A percentile compares a stretch with the other conserved stretches of the same genome.
These are phyloP conservation scores for Opeltia flavorubescens DNA, from an alignment of 495 filamentous ascomycete species.

Conservation along the genomic window DNA sequence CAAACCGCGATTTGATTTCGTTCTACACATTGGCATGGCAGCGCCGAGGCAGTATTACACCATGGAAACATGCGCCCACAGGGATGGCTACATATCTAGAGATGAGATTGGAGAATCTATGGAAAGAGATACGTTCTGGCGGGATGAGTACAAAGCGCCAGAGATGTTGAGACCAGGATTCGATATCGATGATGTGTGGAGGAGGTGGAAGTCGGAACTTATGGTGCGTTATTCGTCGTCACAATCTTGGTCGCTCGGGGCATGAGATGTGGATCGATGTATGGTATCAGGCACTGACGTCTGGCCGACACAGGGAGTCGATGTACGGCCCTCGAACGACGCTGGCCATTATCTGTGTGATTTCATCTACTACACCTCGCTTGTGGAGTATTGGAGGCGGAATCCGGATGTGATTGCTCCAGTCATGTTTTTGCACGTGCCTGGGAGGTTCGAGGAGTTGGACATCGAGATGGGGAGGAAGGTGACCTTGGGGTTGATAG, in stretches of 20 bases:
- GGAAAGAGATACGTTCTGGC: slow-evolving; percentile 35
- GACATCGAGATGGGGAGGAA: slow-evolving; percentile 45
- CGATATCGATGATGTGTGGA: slow-evolving; percentile 38
- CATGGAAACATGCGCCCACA: slow-evolving; percentile 54
- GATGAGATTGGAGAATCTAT: slow-evolving; percentile 52
- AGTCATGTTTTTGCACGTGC: slow-evolving; percentile 71
- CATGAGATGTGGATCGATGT: no score
- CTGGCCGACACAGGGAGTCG: slow-evolving; percentile 30
- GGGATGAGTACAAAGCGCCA: slow-evolving; percentile 25
- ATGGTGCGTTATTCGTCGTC: slow-evolving; percentile 21
- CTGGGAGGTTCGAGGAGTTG: slow-evolving; percentile 39
- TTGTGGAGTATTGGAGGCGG: slow-evolving; percentile 25
- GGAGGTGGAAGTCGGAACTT: slow-evolving; percentile 36
- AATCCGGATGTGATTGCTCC: slow-evolving; percentile 20
- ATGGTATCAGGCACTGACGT: no score
- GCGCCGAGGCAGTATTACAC: slow-evolving; percentile 52
- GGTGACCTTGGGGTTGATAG: slow-evolving; percentile 54
- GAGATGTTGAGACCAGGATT: slow-evolving; percentile 30
- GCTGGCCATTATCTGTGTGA: slow-evolving; percentile 76
- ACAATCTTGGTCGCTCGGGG: no score
- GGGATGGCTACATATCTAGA: slow-evolving; percentile 56
- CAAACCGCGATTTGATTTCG: slow-evolving; percentile 42
- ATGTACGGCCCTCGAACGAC: slow-evolving; percentile 55
- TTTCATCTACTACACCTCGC: slow-evolving; percentile 69
- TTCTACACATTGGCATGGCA: slow-evolving; percentile 74